Base-by-base conservation (phyloP, 2,329 filamentous ascomycete species). In the Hypoxylon rubiginosum region DNA sequence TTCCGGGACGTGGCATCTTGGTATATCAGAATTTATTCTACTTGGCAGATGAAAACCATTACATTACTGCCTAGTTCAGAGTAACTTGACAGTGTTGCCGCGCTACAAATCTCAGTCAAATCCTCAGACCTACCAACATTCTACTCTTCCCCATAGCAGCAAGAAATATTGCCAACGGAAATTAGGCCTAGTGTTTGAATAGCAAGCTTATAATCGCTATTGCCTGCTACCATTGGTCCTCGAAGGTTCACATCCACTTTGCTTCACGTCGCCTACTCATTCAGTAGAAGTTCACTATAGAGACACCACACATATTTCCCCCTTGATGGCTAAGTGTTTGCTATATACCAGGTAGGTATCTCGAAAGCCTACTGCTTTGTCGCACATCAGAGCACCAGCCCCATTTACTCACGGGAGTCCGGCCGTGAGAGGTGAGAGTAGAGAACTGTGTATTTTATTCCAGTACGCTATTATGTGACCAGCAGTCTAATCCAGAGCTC, bases 401-500 rank as follows among this genome's bases (percentile, higher is more conserved):
- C 13, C 34, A 10, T 39, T n/a, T n/a, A n/a, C 34, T 39, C 34
- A 11, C 15, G 11, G 15, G 21, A 24, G 10, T 36, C 34, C 2
- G 13, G 34, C 34, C 15, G 11, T 36, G 34, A 43, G 17, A 43
- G n/a, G 7, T 17, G n/a, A 21, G 48, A 64, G 39, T 52, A 55
- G 55, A 55, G 45, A 43, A 43, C 2, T 58, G 36, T 51, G 28
- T 26, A 58, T 65, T 39, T 30, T 9, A 53, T 51, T 45, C 24
- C 49, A 36, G 6, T 62, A 13, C 9, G 34, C 13, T 49, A 45
- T 17, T 43, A 53, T 49, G 43, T 41, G 24, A 41, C 30, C 43
- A 41, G 36, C 32, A 58, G 36, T 28, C 64, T 24, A 32, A 17
- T n/a, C 58, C 26, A 45, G 45, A 52, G 63, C 55, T 57, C 61